Evolutionary conservation across 805 yeast species (phyloP), one percentile per base, ranked within the genome.

Genomic region (Lipomyces spencermartinsiae): DNA sequence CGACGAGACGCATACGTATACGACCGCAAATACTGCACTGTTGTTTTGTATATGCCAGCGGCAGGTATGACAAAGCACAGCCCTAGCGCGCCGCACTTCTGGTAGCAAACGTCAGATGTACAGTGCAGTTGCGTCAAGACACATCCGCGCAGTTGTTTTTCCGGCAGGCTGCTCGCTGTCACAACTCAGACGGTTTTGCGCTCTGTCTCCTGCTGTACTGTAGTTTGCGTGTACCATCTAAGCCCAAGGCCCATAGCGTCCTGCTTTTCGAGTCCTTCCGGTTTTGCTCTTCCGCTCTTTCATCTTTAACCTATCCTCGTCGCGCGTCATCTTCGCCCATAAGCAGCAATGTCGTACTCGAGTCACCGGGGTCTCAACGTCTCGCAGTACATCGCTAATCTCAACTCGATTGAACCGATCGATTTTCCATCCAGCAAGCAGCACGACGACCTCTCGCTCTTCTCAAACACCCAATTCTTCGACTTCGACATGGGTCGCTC

Each of bases 401-500:
- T 78, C 65, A 77, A 77, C 74, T 65, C 78, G 37, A 63, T 77
- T 34, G 79, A 77, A 39, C 79, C 79, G 25, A 62, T 66, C 31
- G 77, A 71, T 43, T 59, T 60, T 25, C 62, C 71, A 31, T 53
- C 58, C 33, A 37, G 57, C 64, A 71, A 56, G 25, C 64, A 63
- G 14, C 75, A 78, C 61, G 83, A 79, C 59, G 83, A 81, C 67
- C 78, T 81, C 66, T 75, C 78, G 55, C 74, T 81, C 66, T 81
- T 81, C 74, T 70, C 83, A 60, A 80, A 80, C 72, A 81, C 83
- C 49, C 79, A 79, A 62, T 81, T 81, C 73, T 81, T 81, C 72
- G 83, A 81, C 74, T 77, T 81, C 65, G 84, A 81, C 64, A 75
- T 81, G 73, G 84, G 84, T 62, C 74, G 81, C 56, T 73, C 81